phyloP scores from a whole-genome alignment of 1,284 basidiomycete species.

The Fistulina hepatica region DNA sequence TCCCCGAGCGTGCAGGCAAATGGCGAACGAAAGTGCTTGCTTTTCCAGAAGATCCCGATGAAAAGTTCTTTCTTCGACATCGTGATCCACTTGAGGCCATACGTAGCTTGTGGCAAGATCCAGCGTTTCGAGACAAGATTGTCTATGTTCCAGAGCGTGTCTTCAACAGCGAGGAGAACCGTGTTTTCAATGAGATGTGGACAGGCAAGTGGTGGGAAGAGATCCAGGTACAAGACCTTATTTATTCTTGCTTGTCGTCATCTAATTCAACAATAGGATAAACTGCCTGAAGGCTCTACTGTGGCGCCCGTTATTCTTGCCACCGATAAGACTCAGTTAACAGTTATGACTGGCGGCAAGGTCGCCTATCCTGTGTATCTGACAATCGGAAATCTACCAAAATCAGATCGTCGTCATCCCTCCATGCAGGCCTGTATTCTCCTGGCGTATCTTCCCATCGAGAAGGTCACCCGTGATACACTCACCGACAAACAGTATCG shows the following conservation, averaged over 20 bases:
- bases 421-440: slow-evolving; percentile 26
- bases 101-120: too few relatives aligned
- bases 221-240: slow-evolving; percentile 24
- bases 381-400: slow-evolving; percentile 29
- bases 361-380: slow-evolving; percentile 28
- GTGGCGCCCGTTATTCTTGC: slow-evolving; percentile 26
- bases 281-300: slow-evolving; percentile 18
- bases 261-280: neutral
- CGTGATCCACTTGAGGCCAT: too few relatives aligned
- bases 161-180: too few relatives aligned
- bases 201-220: slow-evolving; percentile 31
- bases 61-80: too few relatives aligned
- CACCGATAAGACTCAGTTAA: slow-evolving; percentile 23
- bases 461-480: slow-evolving; percentile 22
- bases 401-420: slow-evolving; percentile 25
- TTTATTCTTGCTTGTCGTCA: neutral
- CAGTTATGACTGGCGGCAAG: slow-evolving; percentile 23
- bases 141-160: too few relatives aligned
- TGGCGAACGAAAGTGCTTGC: neutral
- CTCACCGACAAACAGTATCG: slow-evolving; percentile 20
- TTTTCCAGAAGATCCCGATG: neutral
- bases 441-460: slow-evolving; percentile 28
- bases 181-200: slow-evolving; percentile 25
- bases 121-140: too few relatives aligned
- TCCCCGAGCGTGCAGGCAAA: neutral